Conservation (phyloP, 164 flowering plant genomes). For the Echeveria elegans region DNA sequence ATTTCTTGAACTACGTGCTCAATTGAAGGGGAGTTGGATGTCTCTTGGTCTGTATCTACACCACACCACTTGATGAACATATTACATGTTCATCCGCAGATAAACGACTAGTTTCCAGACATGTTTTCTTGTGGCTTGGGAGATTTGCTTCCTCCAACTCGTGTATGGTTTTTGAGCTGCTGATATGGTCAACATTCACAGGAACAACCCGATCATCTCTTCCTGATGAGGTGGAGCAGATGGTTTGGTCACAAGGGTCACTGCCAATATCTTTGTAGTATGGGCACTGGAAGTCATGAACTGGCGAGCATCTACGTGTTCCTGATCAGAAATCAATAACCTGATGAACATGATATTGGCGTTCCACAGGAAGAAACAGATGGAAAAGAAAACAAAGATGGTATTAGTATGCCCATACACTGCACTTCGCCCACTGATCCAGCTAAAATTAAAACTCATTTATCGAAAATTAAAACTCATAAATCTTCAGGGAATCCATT, state of each 20-base stretch:
- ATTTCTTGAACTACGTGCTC: constrained; percentile 39
- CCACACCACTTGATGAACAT: constrained; percentile 24
- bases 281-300: constrained; percentile 53
- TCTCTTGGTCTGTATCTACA: constrained; percentile 18
- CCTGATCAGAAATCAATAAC: constrained; percentile 18
- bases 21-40: constrained; percentile 17
- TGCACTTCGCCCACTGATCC: too few species aligned
- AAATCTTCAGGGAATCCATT: too few species aligned
- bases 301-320: constrained; percentile 49
- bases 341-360: too few species aligned
- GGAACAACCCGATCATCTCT: constrained; percentile 13
- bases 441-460: too few species aligned
- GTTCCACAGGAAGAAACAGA: too few species aligned
- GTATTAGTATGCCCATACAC: too few species aligned
- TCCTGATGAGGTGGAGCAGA: constrained; percentile 16
- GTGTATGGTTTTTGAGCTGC: constrained; percentile 17
- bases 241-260: constrained; percentile 21
- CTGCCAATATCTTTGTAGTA: constrained; percentile 44
- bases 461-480: too few species aligned
- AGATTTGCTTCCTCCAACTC: constrained; percentile 8
- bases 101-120: constrained; percentile 11
- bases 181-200: neutral
- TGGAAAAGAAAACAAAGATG: neutral
- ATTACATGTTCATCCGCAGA: constrained; percentile 26
- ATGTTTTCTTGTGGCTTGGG: constrained; percentile 1